Conservation (phyloP, 768 basidiomycete genomes). For the Naganishia vaughanmartiniae region DNA sequence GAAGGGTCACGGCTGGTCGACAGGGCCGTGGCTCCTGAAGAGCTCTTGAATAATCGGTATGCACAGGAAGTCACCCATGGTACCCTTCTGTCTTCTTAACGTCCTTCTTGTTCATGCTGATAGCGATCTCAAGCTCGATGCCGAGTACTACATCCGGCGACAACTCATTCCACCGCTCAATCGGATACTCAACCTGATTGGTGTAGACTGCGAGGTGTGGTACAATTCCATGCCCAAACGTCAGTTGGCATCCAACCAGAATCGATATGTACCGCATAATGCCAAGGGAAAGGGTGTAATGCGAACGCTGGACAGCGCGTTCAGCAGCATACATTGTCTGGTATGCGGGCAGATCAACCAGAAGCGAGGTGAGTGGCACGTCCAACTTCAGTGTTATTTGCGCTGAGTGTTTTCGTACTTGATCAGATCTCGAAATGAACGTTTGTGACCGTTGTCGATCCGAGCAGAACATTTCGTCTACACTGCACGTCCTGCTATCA, state of each 20-base stretch:
- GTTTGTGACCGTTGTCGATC: constrained; percentile 66
- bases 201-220: constrained; percentile 82
- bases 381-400: background rate
- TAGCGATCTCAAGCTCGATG: constrained; percentile 75
- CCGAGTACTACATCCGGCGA: constrained; percentile 78
- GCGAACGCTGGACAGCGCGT: constrained; percentile 29
- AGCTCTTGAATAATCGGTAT: constrained; percentile 65
- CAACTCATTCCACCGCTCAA: constrained; percentile 86
- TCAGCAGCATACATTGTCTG: constrained; percentile 30
- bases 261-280: background rate
- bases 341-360: constrained; percentile 29
- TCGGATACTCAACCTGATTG: constrained; percentile 84
- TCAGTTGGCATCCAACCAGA: constrained; percentile 25
- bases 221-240: constrained; percentile 75
- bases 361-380: background rate
- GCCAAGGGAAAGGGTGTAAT: constrained; percentile 10
- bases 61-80: constrained; percentile 29
- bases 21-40: constrained; percentile 69
- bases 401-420: background rate
- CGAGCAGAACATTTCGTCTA: constrained; percentile 56
- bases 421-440: constrained; percentile 31
- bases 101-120: constrained; percentile 4
- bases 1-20: constrained; percentile 67
- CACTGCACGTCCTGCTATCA: constrained; percentile 61
- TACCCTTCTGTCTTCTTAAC: background rate